A percentile compares a stretch with the other conserved stretches of the same genome.
These are phyloP conservation scores for Amphirosellinia nigrospora DNA, from an alignment of 495 filamentous ascomycete genomes.

Conservation along the genomic window DNA sequence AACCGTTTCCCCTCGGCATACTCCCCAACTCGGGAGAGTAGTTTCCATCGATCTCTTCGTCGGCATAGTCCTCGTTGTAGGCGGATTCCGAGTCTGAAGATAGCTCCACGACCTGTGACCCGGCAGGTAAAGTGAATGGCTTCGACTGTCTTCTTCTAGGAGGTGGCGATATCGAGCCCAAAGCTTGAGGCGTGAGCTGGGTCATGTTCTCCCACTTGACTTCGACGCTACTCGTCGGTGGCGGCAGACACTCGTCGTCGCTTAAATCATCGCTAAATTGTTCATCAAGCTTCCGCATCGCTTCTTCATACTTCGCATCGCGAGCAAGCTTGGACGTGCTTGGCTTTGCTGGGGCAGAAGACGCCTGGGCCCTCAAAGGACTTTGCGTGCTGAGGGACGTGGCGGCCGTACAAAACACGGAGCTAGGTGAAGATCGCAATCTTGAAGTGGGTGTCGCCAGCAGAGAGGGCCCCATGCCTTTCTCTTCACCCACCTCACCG, in stretches of 20 bases:
- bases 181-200: constrained; percentile 9
- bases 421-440: constrained; percentile 46
- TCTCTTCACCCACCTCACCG: neutral
- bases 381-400: constrained; percentile 37
- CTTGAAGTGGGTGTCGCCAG: neutral
- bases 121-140: constrained; percentile 42
- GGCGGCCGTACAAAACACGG: constrained; percentile 42
- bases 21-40: constrained; percentile 37
- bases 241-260: neutral
- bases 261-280: neutral
- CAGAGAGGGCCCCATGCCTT: neutral
- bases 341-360: neutral
- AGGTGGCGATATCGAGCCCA: constrained; percentile 31
- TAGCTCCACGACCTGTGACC: constrained; percentile 49
- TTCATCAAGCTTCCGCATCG: constrained; percentile 19
- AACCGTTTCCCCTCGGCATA: constrained; percentile 33
- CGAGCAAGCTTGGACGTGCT: neutral
- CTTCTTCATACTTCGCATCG: constrained; percentile 13
- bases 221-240: neutral
- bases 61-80: constrained; percentile 48
- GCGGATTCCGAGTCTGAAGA: constrained; percentile 46
- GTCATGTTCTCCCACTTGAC: neutral
- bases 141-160: constrained; percentile 18
- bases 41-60: constrained; percentile 49
- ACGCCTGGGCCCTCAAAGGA: constrained; percentile 25